Evolutionary conservation across 1,284 basidiomycete genomes (phyloP).

Genomic region (Rugosomyces carneus): DNA sequence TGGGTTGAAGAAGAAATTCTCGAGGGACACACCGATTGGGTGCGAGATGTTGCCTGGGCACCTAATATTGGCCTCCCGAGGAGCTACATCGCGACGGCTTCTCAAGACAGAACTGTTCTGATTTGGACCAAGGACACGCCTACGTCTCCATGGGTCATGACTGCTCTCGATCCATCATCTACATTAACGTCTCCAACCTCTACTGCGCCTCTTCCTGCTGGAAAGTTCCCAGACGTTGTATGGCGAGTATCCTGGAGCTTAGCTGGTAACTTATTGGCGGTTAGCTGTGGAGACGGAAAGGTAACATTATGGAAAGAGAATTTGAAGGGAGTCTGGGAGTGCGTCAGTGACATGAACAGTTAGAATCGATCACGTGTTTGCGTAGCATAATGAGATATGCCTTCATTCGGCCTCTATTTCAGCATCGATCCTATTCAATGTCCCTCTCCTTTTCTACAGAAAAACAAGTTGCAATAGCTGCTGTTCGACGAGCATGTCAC

Average conservation of each 20-base stretch:
- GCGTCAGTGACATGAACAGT: slow-evolving; percentile 89
- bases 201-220: slow-evolving; percentile 40
- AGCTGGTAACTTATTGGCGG: slow-evolving; percentile 93
- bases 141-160: slow-evolving; percentile 80
- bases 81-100: slow-evolving; percentile 93
- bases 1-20: slow-evolving; percentile 89
- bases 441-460: slow-evolving; percentile 28
- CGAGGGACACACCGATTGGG: slow-evolving; percentile 95
- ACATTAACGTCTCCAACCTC: slow-evolving; percentile 38
- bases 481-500: slow-evolving; percentile 83
- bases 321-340: slow-evolving; percentile 91
- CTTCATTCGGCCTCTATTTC: slow-evolving; percentile 12
- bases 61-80: slow-evolving; percentile 94
- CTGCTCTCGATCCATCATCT: slow-evolving; percentile 73
- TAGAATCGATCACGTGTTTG: slow-evolving; percentile 29
- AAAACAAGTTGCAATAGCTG: slow-evolving; percentile 73
- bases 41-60: slow-evolving; percentile 96
- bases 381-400: slow-evolving; percentile 8
- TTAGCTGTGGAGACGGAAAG: slow-evolving; percentile 97
- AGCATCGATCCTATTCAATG: slow-evolving; percentile 22
- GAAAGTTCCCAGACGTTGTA: slow-evolving; percentile 91
- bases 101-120: slow-evolving; percentile 90
- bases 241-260: slow-evolving; percentile 98
- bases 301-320: slow-evolving; percentile 99
- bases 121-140: slow-evolving; percentile 91